These are phyloP conservation scores for Grosmannia clavigera DNA, from an alignment of 2,329 filamentous ascomycete genomes.

Conservation along the genomic window DNA sequence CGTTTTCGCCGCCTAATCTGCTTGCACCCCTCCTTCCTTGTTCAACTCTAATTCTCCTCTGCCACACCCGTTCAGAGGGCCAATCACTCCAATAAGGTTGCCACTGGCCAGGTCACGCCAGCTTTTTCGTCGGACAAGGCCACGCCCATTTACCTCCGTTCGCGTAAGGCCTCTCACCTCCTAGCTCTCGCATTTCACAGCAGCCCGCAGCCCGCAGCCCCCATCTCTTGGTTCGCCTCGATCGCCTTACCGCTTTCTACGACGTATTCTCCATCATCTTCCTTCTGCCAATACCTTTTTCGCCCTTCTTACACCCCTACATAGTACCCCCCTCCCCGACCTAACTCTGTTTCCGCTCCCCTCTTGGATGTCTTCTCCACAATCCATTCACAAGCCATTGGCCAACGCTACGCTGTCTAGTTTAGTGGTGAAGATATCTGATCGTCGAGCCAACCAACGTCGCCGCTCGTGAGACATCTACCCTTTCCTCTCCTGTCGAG, in stretches of 20 bases:
- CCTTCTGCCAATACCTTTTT: neutral
- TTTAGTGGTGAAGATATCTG: constrained; percentile 12
- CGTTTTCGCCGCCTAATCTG: neutral
- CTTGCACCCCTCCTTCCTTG: neutral
- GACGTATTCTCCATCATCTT: neutral
- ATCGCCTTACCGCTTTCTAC: neutral
- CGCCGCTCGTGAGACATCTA: constrained; percentile 2
- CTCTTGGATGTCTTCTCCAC: constrained; percentile 7
- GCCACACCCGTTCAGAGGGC: neutral
- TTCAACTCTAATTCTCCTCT: neutral
- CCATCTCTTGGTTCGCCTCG: neutral
- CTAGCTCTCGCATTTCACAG: neutral
- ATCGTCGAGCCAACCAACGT: constrained; percentile 15
- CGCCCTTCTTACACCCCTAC: neutral
- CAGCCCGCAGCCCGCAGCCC: neutral
- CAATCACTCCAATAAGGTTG: neutral
- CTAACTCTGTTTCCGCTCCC: neutral
- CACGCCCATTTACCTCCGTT: too few species aligned
- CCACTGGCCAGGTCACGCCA: neutral
- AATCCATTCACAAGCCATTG: constrained; percentile 8
- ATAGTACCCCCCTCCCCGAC: neutral
- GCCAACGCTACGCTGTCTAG: neutral
- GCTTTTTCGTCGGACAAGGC: neutral
- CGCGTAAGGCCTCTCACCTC: neutral
- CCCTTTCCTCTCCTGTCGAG: neutral